Evolutionary conservation across 305 asterid species (phyloP).

Genomic region (Galium porrigens): DNA sequence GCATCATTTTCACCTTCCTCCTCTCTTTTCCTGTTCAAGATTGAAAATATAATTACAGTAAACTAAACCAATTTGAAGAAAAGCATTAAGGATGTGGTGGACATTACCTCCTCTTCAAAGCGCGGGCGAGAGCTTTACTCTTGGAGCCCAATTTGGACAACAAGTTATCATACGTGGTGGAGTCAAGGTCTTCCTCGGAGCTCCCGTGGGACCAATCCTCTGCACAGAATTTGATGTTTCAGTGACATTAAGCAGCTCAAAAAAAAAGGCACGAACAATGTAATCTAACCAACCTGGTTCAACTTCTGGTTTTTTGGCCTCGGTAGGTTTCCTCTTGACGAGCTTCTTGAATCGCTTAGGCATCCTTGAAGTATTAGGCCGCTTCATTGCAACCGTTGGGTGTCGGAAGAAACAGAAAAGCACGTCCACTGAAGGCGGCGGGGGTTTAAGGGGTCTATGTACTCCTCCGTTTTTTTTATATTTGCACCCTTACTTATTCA

Average conservation of each 20-base stretch:
- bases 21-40: constrained; percentile 44
- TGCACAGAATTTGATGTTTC: constrained; percentile 9
- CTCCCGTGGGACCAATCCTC: constrained; percentile 29
- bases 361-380: neutral
- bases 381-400: neutral
- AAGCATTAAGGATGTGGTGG: neutral
- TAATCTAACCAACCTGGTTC: neutral
- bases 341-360: neutral
- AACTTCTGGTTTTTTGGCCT: neutral
- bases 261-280: neutral
- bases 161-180: constrained; percentile 44
- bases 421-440: neutral
- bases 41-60: constrained; percentile 2
- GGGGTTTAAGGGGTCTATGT: too few species aligned
- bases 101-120: constrained; percentile 36
- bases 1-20: constrained; percentile 35
- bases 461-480: too few species aligned
- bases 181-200: constrained; percentile 17
- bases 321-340: neutral
- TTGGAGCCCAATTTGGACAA: constrained; percentile 44
- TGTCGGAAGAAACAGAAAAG: neutral
- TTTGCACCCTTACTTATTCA: too few species aligned
- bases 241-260: neutral
- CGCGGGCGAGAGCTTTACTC: constrained; percentile 34
- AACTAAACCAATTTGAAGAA: neutral